Conservation (phyloP, 257 asterid species). For the Cordia subcordata region DNA sequence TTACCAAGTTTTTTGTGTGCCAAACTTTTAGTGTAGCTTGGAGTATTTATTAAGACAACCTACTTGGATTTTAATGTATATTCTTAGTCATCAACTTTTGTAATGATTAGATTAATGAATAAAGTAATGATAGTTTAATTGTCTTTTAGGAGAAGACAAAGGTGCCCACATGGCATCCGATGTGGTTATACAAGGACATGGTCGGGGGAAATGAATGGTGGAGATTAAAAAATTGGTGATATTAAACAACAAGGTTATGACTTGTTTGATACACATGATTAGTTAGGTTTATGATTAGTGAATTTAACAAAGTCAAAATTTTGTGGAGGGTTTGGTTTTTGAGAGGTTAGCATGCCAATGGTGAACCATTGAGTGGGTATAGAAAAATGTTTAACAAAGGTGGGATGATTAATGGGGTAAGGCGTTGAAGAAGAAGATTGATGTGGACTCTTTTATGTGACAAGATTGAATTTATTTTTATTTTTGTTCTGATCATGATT, state of each 20-base stretch:
- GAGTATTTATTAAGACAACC: too few relatives aligned
- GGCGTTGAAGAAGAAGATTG: not conserved
- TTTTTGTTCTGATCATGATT: too few relatives aligned
- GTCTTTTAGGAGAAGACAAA: conserved; percentile 20
- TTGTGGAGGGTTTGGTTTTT: not conserved
- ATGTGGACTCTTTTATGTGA: not conserved
- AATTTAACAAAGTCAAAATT: conserved; percentile 3
- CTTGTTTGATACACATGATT: conserved; percentile 1
- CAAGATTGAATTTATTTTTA: too few relatives aligned
- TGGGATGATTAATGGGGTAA: not conserved
- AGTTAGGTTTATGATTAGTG: not conserved
- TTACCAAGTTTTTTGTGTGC: not conserved
- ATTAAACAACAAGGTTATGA: conserved; percentile 7
- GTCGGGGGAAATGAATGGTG: conserved; percentile 27
- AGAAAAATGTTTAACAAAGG: not conserved
- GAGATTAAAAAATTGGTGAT: conserved; percentile 15
- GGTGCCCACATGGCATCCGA: conserved; percentile 20
- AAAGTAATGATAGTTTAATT: conserved; percentile 6
- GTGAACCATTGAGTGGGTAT: not conserved
- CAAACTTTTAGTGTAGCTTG: too few relatives aligned
- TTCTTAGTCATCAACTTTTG: too few relatives aligned
- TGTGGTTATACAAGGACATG: conserved; percentile 13
- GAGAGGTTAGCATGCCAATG: too few relatives aligned
- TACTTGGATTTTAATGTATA: too few relatives aligned
- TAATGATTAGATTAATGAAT: not conserved